These are phyloP conservation scores for Candida montana DNA, from an alignment of 805 yeast species.

Conservation along the genomic window DNA sequence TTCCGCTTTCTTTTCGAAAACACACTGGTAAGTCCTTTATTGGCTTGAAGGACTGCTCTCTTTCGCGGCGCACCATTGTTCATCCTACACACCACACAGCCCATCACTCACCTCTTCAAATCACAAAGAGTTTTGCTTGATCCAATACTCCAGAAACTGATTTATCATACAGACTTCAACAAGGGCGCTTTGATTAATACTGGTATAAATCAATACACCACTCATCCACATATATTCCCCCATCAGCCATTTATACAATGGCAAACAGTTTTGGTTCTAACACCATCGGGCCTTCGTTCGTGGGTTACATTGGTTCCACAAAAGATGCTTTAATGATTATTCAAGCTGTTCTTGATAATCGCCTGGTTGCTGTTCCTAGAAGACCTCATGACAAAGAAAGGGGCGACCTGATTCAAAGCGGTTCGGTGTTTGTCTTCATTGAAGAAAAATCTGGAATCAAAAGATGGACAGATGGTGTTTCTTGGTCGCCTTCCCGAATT, in stretches of 20 bases:
- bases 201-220: too few relatives aligned
- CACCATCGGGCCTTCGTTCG: conserved; percentile 19
- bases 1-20: too few relatives aligned
- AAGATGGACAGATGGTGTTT: conserved; percentile 95
- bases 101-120: too few relatives aligned
- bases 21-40: too few relatives aligned
- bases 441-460: conserved; percentile 81
- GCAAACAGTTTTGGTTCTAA: not conserved
- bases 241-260: not conserved
- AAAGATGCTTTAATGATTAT: conserved; percentile 77
- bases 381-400: conserved; percentile 84
- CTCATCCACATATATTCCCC: too few relatives aligned
- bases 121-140: too few relatives aligned
- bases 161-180: too few relatives aligned
- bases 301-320: conserved; percentile 70
- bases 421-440: conserved; percentile 78
- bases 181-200: too few relatives aligned
- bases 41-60: too few relatives aligned
- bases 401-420: conserved; percentile 57
- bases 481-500: conserved; percentile 91
- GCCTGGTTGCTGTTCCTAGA: conserved; percentile 57
- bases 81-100: too few relatives aligned
- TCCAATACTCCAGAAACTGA: too few relatives aligned
- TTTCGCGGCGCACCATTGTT: too few relatives aligned
- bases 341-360: conserved; percentile 68